A percentile compares a stretch with the other conserved stretches of the same genome.
Conservation (phyloP, 768 basidiomycete genomes). For the Cystofilobasidium bisporidii region DNA sequence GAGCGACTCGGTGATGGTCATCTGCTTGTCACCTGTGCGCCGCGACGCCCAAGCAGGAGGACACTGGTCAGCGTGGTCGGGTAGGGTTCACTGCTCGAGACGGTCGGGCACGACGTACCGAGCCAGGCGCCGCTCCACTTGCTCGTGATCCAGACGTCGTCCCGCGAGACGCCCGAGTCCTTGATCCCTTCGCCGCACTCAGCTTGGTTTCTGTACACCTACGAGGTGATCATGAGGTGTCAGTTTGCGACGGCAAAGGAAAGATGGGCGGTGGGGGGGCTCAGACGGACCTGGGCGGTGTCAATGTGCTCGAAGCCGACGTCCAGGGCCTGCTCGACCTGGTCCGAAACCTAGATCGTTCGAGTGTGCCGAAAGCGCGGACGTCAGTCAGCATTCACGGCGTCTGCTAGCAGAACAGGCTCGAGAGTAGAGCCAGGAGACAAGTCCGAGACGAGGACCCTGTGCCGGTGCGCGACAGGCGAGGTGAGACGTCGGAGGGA, state of each 20-base stretch:
- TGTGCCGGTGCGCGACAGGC: too few species aligned
- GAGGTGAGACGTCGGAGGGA: neutral
- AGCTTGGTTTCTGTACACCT: constrained; percentile 46
- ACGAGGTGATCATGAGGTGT: too few species aligned
- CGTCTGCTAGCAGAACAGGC: too few species aligned
- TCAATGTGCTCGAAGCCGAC: constrained; percentile 47
- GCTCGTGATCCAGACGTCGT: constrained; percentile 36
- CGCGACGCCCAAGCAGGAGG: neutral
- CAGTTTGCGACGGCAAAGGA: too few species aligned
- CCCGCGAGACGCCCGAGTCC: constrained; percentile 40
- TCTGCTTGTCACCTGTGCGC: constrained; percentile 11
- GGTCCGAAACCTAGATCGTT: constrained; percentile 17
- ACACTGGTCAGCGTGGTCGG: neutral
- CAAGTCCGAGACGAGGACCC: too few species aligned
- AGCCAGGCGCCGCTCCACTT: constrained; percentile 29
- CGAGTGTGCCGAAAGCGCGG: too few species aligned
- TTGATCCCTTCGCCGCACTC: constrained; percentile 42
- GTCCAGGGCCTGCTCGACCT: constrained; percentile 23
- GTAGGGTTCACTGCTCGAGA: constrained; percentile 42
- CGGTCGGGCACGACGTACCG: constrained; percentile 43
- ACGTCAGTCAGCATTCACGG: too few species aligned
- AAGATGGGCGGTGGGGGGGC: neutral
- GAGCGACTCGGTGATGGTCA: neutral
- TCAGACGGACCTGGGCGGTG: constrained; percentile 45
- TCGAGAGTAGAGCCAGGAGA: too few species aligned